phyloP scores from a whole-genome alignment of 371 early-diverging fungal genomes.

The Rhizopus delemar region DNA sequence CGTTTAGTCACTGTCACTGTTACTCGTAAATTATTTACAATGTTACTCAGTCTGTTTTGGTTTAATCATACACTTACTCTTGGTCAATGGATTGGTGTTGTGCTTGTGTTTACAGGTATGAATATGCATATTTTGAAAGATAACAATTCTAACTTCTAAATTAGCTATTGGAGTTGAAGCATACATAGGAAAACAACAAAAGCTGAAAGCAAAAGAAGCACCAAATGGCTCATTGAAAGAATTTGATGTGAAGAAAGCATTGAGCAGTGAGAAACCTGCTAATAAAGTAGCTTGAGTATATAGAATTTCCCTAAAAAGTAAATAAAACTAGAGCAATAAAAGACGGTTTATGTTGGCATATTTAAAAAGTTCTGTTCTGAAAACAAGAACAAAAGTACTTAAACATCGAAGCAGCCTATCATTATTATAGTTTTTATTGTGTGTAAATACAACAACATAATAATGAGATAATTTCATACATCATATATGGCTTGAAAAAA shows the following conservation, averaged over 20 bases:
- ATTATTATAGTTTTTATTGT: too few species aligned
- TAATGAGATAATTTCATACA: background rate
- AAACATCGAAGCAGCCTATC: too few species aligned
- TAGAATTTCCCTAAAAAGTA: background rate
- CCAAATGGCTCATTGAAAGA: background rate
- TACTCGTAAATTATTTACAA: conserved; percentile 95
- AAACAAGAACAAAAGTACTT: too few species aligned
- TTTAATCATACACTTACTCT: conserved; percentile 77
- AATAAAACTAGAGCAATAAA: too few species aligned
- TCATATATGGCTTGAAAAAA: background rate
- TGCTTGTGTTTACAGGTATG: conserved; percentile 80
- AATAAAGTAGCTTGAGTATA: background rate
- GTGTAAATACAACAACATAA: background rate
- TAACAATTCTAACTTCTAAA: background rate
- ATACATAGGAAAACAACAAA: conserved; percentile 59
- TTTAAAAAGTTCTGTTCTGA: too few species aligned
- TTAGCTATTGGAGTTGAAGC: conserved; percentile 74
- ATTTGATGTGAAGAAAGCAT: conserved; percentile 2
- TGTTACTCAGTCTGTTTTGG: conserved; percentile 88
- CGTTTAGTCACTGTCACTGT: conserved; percentile 93
- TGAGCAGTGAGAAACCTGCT: background rate
- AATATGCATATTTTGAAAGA: background rate
- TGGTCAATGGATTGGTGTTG: conserved; percentile 89
- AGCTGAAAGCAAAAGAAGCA: conserved; percentile 16
- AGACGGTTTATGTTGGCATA: too few species aligned